A percentile compares a stretch with the other conserved stretches of the same genome.
phyloP scores from a whole-genome alignment of 2,329 filamentous ascomycete genomes.

The Pyricularia sp. region DNA sequence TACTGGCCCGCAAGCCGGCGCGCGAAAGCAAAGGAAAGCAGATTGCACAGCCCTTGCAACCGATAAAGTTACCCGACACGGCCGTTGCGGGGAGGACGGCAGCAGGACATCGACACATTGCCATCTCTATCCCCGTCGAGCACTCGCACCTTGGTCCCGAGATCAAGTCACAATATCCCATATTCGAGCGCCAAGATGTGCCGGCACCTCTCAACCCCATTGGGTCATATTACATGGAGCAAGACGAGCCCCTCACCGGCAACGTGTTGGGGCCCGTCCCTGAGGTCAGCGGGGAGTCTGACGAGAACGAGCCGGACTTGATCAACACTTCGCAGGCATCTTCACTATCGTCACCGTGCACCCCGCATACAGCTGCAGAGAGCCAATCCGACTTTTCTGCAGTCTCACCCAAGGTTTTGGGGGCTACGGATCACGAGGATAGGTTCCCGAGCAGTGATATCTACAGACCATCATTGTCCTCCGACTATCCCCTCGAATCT shows the following conservation, averaged over 20 bases:
- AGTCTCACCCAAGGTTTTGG: not conserved
- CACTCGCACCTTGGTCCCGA: slow-evolving; percentile 27
- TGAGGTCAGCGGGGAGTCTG: slow-evolving; percentile 21
- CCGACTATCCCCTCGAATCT: not conserved
- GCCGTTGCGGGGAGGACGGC: slow-evolving; percentile 40
- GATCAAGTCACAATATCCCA: slow-evolving; percentile 12
- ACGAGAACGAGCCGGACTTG: slow-evolving; percentile 4
- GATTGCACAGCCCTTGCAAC: not conserved
- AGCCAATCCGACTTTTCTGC: not conserved
- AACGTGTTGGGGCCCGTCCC: slow-evolving; percentile 21
- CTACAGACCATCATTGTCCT: not conserved
- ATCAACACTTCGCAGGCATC: not conserved
- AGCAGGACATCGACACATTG: slow-evolving; percentile 42
- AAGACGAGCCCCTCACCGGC: not conserved
- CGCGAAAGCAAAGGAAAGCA: slow-evolving; percentile 6
- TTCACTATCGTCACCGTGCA: not conserved
- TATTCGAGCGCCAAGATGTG: slow-evolving; percentile 4
- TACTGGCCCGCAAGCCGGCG: not conserved
- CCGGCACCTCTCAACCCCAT: not conserved
- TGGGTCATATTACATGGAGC: not conserved
- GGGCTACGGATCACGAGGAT: not conserved
- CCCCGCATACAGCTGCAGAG: not conserved
- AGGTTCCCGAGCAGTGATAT: not conserved
- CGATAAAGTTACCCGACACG: slow-evolving; percentile 36
- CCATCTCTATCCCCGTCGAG: slow-evolving; percentile 45